Evolutionary conservation across 768 basidiomycete genomes (phyloP), one percentile per base, ranked within the genome.

Genomic region (Amanita pseudoporphyria): DNA sequence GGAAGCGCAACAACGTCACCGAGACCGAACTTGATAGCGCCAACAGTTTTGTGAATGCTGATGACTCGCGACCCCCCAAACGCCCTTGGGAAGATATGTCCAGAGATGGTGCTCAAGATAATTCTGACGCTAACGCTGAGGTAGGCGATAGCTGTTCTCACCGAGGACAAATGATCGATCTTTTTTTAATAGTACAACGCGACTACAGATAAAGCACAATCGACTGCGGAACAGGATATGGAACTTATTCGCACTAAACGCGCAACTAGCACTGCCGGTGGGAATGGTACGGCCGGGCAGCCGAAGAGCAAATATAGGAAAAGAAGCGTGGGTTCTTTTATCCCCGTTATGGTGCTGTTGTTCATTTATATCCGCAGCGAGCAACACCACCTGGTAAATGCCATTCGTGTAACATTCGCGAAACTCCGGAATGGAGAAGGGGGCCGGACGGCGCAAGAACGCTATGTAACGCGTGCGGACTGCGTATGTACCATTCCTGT

Each of bases 401-500:
- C 58, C 85, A 89, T 65, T 88, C 87, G 28, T 90, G 87, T 62
- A 86, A 87, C 66, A 89, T 88, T 49, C 73, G 83, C 52, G 87
- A 90, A 61, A 90, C 87, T 3, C 87, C 87, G n/a, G 87, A 90
- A 63, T 90, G 87, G 87, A 67, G 87, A 47, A 76, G 87, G 21
- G 87, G 87, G 13, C 87, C 87, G 2, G 87, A 89, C 59, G 87
- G 87, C 3, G 87, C 87, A 21, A 69, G 87, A 59, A 90, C 87
- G 6, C 61, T 90, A 57, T 90, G 87, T 60, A 90, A 89, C 62
- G 87, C 87, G 37, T 90, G 87, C 65, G 87, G 87, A 28, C 66
- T 90, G 56, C 87, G 87, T 90, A 63, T 62, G 84, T 80, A 37
- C 52, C 45, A 26, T n/a, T 38, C 51, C 30, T 16, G 14, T 48